Evolutionary conservation across 805 yeast genomes (phyloP).

Genomic region (Schizosaccharomyces pombe): ASM294v3 CU329670.1:4567501-4568000

Average conservation of each 20-base stretch:
- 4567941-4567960: neutral
- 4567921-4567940: conserved; percentile 12
- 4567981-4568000: neutral
- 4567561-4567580: too few species aligned
- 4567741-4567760: neutral
- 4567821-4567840: conserved; percentile 18
- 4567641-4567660: neutral
- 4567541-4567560: too few species aligned
- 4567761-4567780: conserved; percentile 2
- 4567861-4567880: conserved; percentile 74
- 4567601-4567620: too few species aligned
- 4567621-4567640: neutral
- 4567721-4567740: neutral
- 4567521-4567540: too few species aligned
- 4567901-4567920: conserved; percentile 20
- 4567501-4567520: too few species aligned
- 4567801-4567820: neutral
- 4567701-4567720: conserved; percentile 1
- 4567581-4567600: too few species aligned
- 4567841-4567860: conserved; percentile 85
- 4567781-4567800: neutral
- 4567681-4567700: neutral
- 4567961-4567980: neutral
- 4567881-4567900: conserved; percentile 50
- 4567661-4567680: too few species aligned